Evolutionary conservation across 1,284 basidiomycete species (phyloP).

Genomic region (Phellinidium pouzarii): DNA sequence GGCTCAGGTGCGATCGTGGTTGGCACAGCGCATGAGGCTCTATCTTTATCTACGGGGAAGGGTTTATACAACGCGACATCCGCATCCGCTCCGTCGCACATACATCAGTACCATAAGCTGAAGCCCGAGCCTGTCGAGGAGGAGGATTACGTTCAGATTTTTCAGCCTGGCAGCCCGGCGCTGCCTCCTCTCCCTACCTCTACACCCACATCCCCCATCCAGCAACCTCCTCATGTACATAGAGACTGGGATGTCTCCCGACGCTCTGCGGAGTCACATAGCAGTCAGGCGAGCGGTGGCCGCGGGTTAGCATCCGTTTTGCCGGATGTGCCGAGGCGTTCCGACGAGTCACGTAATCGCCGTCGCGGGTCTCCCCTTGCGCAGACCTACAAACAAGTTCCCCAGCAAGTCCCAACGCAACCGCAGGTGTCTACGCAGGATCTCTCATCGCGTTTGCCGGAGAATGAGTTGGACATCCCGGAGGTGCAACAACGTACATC

Average conservation of each 20-base stretch:
- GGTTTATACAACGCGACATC: conserved; percentile 20
- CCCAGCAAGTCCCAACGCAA: neutral
- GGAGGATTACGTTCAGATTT: conserved; percentile 22
- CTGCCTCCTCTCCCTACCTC: conserved; percentile 36
- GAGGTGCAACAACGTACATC: neutral
- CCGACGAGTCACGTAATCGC: neutral
- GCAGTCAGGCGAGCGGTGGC: conserved; percentile 5
- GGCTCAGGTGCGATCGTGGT: conserved; percentile 67
- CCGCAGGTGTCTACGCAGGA: neutral
- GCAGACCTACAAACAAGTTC: too few relatives aligned
- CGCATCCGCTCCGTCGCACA: conserved; percentile 18
- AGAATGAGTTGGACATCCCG: neutral
- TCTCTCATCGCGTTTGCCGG: neutral
- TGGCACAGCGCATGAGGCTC: conserved; percentile 68
- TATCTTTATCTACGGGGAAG: conserved; percentile 25
- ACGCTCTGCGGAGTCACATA: conserved; percentile 4
- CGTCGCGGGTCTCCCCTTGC: conserved; percentile 8
- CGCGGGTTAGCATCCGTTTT: neutral
- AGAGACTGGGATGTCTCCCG: conserved; percentile 5
- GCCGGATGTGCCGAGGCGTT: neutral
- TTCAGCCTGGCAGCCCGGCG: conserved; percentile 42
- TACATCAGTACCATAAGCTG: conserved; percentile 25
- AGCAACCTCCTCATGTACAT: neutral
- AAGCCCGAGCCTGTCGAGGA: conserved; percentile 26
- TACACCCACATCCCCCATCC: neutral